phyloP scores from a whole-genome alignment of 805 yeast genomes.

The Schizosaccharomyces octosporus region DNA sequence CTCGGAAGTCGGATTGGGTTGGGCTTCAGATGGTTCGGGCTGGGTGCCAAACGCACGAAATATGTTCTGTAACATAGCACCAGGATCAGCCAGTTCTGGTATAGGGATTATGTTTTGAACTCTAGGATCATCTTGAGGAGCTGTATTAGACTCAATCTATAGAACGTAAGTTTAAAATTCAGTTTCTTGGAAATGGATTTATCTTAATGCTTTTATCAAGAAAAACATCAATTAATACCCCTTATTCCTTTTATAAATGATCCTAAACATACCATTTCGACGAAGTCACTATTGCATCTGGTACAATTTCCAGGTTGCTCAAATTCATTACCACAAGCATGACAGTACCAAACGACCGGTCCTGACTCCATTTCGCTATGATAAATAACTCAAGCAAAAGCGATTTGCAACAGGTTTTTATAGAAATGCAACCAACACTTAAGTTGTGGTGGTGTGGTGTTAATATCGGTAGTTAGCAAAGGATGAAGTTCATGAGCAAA shows the following conservation, averaged over 20 bases:
- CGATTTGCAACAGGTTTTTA: no score
- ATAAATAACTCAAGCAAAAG: no score
- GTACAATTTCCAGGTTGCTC: not conserved
- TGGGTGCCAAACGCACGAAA: not conserved
- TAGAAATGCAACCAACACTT: no score
- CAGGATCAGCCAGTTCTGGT: not conserved
- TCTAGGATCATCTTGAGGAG: not conserved
- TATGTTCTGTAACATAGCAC: not conserved
- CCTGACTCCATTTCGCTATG: not conserved
- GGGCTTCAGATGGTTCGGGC: not conserved
- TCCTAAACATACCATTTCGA: slow-evolving; percentile 1
- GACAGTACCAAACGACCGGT: not conserved
- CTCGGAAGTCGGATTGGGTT: not conserved
- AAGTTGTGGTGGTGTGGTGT: no score
- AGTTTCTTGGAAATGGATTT: not conserved
- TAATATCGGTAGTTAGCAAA: no score
- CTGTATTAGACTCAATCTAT: not conserved
- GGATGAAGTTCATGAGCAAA: no score
- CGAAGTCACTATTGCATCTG: not conserved
- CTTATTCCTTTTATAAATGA: not conserved
- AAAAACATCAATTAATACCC: not conserved
- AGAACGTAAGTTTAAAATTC: not conserved
- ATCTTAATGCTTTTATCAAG: not conserved
- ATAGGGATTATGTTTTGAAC: not conserved
- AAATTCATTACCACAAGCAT: not conserved